Evolutionary conservation across 2,329 filamentous ascomycete genomes (phyloP).

Genomic region (Aureobasidium sp.): DNA sequence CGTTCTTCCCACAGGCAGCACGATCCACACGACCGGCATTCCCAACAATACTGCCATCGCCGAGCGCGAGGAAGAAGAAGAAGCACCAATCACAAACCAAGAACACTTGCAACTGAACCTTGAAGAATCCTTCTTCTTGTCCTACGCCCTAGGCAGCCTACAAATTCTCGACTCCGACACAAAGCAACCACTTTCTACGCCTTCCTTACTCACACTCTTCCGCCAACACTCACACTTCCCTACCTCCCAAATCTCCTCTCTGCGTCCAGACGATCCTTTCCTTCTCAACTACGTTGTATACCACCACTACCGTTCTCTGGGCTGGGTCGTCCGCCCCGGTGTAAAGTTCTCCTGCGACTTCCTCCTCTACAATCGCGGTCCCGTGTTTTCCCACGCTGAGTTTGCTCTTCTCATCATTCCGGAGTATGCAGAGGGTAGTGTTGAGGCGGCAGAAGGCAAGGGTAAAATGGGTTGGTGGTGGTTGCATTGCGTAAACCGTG

Average conservation of each 20-base stretch:
- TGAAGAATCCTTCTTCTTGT: slow-evolving; percentile 87
- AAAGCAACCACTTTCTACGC: slow-evolving; percentile 26
- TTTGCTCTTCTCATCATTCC: slow-evolving; percentile 82
- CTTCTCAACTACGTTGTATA: slow-evolving; percentile 82
- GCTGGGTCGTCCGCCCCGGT: slow-evolving; percentile 87
- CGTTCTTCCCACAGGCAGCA: background rate
- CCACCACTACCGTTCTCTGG: slow-evolving; percentile 90
- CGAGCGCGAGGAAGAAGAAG: background rate
- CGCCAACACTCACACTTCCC: slow-evolving; percentile 23
- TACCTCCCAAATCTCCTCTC: slow-evolving; percentile 25
- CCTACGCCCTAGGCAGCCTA: slow-evolving; percentile 70
- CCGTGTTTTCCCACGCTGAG: slow-evolving; percentile 90
- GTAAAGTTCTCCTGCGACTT: slow-evolving; percentile 95
- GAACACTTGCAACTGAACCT: slow-evolving; percentile 89
- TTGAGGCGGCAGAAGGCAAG: slow-evolving; percentile 38
- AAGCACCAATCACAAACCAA: slow-evolving; percentile 35
- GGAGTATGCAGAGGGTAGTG: slow-evolving; percentile 51
- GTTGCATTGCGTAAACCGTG: slow-evolving; percentile 83
- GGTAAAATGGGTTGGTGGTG: slow-evolving; percentile 61
- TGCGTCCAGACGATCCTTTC: slow-evolving; percentile 74
- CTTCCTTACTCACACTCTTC: slow-evolving; percentile 53
- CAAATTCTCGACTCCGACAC: slow-evolving; percentile 37
- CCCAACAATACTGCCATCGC: background rate
- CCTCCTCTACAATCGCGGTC: slow-evolving; percentile 86
- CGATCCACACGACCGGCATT: background rate